A percentile compares a stretch with the other conserved stretches of the same genome.
phyloP scores from a whole-genome alignment of 78 protist genomes.

The Pigoraptor vietnamica region DNA sequence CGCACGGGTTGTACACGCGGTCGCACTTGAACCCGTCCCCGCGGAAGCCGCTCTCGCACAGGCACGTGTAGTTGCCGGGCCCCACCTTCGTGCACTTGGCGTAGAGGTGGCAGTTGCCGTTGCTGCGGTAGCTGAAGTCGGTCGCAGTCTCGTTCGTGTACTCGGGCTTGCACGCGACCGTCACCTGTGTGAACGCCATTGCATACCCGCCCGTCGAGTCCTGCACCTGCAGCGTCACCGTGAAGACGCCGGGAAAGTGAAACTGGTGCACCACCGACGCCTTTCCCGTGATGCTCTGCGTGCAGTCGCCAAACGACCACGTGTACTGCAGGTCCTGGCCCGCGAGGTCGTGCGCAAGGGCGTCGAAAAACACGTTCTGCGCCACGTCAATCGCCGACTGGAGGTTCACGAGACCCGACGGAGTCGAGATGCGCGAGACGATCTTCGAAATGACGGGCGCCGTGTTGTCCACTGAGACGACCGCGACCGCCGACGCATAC shows the following conservation, averaged over 20 bases:
- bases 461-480: not conserved
- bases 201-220: not conserved
- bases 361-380: not conserved
- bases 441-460: not conserved
- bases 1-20: not conserved
- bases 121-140: not conserved
- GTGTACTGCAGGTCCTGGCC: not conserved
- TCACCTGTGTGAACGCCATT: not conserved
- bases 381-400: not conserved
- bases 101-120: not conserved
- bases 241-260: not conserved
- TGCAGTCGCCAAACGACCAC: constrained; percentile 7
- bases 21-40: not conserved
- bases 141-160: not conserved
- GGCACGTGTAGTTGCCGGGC: not conserved
- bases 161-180: not conserved
- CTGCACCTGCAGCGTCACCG: not conserved
- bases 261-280: not conserved
- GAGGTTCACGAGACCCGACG: not conserved
- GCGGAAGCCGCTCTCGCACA: not conserved
- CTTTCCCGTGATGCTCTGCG: not conserved
- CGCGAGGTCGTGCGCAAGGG: not conserved
- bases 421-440: not conserved
- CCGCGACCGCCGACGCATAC: not conserved
- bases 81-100: not conserved